Evolutionary conservation across 768 basidiomycete species (phyloP).

Genomic region (Serendipita vermifera): DNA sequence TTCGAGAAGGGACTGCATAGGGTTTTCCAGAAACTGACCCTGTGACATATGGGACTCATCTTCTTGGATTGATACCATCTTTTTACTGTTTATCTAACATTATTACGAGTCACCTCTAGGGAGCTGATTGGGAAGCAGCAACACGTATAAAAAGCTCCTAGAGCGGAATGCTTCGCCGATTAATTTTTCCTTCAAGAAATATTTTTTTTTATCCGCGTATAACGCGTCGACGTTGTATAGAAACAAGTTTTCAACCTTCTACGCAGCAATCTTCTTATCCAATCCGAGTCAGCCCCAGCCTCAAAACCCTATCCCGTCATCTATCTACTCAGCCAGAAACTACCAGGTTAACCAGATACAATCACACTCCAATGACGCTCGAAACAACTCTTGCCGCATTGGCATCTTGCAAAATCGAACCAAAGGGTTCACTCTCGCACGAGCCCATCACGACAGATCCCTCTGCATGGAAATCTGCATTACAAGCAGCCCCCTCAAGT

Average conservation of each 20-base stretch:
- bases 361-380: conserved; percentile 7
- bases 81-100: no score
- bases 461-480: conserved; percentile 59
- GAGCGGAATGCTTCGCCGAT: conserved; percentile 4
- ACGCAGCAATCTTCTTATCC: not conserved
- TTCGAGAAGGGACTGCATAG: no score
- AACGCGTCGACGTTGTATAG: not conserved
- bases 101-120: no score
- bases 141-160: not conserved
- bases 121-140: no score
- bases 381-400: not conserved
- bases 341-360: not conserved
- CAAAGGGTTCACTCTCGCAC: not conserved
- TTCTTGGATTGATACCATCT: no score
- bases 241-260: not conserved
- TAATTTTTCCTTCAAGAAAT: not conserved
- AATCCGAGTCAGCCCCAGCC: not conserved
- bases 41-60: no score
- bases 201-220: not conserved
- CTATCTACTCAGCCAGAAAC: not conserved
- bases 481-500: conserved; percentile 38
- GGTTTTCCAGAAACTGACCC: no score
- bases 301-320: not conserved
- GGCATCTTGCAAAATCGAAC: conserved; percentile 2
- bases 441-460: conserved; percentile 54